Conservation (phyloP, 108 stramenopile species). For the Parietichytrium sp. region DNA sequence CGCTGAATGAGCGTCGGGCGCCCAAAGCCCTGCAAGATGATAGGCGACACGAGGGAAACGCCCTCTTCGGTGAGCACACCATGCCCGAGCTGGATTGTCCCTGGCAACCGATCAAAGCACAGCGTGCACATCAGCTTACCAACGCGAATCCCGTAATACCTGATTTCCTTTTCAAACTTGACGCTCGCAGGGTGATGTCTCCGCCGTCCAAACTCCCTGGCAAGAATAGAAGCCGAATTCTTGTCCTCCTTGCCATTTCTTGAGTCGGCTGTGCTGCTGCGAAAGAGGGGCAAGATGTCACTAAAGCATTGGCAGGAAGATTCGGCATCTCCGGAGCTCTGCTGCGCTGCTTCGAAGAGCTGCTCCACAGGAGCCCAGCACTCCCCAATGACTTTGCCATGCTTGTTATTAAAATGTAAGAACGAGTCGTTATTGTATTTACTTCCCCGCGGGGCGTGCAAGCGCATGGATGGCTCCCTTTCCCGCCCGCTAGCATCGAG, state of each 20-base stretch:
- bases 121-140: neutral
- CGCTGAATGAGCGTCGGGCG: slow-evolving; percentile 20
- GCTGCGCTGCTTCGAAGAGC: slow-evolving; percentile 13
- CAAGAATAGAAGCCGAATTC: too few species aligned
- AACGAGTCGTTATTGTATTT: too few species aligned
- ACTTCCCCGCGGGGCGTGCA: too few species aligned
- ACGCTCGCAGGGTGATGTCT: neutral
- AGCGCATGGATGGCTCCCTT: too few species aligned
- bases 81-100: slow-evolving; percentile 31
- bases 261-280: too few species aligned
- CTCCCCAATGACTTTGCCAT: neutral
- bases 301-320: too few species aligned
- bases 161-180: neutral
- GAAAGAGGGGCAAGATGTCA: too few species aligned
- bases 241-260: too few species aligned
- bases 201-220: too few species aligned
- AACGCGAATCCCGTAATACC: neutral
- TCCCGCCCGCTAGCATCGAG: too few species aligned
- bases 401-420: too few species aligned
- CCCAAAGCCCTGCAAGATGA: slow-evolving; percentile 15
- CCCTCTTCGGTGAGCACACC: slow-evolving; percentile 27
- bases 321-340: too few species aligned
- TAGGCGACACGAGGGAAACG: slow-evolving; percentile 10
- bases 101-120: slow-evolving; percentile 7
- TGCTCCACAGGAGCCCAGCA: slow-evolving; percentile 36